Percentiles rank a stretch among this genome's conserved stretches.
phyloP scores from a whole-genome alignment of 768 basidiomycete genomes.

The Cystofilobasidium ferigula region DNA sequence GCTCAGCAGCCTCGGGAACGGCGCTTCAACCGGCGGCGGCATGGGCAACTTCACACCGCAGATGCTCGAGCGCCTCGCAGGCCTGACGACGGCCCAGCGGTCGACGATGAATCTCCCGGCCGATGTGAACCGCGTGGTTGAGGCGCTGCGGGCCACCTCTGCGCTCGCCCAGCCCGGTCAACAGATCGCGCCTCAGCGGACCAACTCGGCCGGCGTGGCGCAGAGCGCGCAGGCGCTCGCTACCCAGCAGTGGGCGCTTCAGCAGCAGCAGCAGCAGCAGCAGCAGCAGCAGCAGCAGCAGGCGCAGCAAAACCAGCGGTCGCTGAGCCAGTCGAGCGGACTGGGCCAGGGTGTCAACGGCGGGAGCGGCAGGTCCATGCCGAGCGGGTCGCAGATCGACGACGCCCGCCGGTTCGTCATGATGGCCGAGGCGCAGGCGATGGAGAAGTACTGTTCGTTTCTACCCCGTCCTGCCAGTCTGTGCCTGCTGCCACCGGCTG shows the following conservation, averaged over 20 bases:
- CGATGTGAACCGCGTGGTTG: constrained; percentile 5
- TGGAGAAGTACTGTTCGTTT: constrained; percentile 10
- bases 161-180: neutral
- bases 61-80: constrained; percentile 1
- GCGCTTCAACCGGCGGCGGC: neutral
- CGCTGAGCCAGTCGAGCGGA: neutral
- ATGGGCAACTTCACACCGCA: neutral
- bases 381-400: neutral
- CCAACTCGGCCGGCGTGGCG: neutral
- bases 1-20: neutral
- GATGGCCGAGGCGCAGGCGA: constrained; percentile 16
- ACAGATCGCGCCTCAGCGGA: neutral
- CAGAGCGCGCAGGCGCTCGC: constrained; percentile 12
- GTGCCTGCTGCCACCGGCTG: neutral
- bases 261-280: constrained; percentile 20
- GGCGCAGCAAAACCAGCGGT: neutral
- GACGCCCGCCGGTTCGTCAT: constrained; percentile 1
- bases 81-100: constrained; percentile 4
- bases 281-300: neutral
- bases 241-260: constrained; percentile 17
- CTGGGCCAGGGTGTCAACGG: neutral
- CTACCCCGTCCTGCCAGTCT: neutral
- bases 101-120: constrained; percentile 8
- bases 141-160: neutral
- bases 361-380: constrained; percentile 1